Conservation (phyloP, 768 basidiomycete species). For the Galerina marginata region DNA sequence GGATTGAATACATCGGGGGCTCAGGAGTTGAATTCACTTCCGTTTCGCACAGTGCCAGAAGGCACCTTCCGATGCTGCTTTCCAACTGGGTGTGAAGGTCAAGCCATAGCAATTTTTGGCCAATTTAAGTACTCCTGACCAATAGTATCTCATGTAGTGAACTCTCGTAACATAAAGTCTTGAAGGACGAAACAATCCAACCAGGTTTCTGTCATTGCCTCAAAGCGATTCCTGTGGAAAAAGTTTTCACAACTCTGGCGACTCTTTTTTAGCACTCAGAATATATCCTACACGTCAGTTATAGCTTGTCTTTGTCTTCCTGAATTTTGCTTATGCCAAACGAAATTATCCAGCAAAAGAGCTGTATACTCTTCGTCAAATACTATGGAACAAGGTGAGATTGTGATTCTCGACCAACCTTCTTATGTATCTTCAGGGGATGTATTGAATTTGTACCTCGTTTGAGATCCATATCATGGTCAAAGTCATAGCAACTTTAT, state of each 20-base stretch:
- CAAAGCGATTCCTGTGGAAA: slow-evolving; percentile 73
- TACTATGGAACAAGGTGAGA: slow-evolving; percentile 80
- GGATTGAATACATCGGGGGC: no score
- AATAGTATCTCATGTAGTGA: not conserved
- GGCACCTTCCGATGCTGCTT: slow-evolving; percentile 51
- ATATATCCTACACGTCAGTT: slow-evolving; percentile 82
- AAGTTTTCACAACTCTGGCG: slow-evolving; percentile 61
- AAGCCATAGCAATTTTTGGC: not conserved
- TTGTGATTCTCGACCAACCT: slow-evolving; percentile 86
- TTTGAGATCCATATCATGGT: slow-evolving; percentile 79
- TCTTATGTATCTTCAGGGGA: slow-evolving; percentile 3
- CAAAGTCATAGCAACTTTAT: slow-evolving; percentile 50
- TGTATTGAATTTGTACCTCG: not conserved
- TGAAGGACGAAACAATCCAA: slow-evolving; percentile 77
- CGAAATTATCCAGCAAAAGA: slow-evolving; percentile 27
- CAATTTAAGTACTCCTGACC: no score
- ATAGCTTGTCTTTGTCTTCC: no score
- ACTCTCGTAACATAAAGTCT: slow-evolving; percentile 62
- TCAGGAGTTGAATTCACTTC: slow-evolving; percentile 62
- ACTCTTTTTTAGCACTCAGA: slow-evolving; percentile 50
- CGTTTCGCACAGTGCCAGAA: slow-evolving; percentile 63
- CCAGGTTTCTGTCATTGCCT: slow-evolving; percentile 67
- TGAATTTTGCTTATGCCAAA: not conserved
- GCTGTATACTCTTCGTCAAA: slow-evolving; percentile 94
- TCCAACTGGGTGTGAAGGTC: no score